phyloP scores from a whole-genome alignment of 345 rosid genomes.

The Corymbia maculata region DNA sequence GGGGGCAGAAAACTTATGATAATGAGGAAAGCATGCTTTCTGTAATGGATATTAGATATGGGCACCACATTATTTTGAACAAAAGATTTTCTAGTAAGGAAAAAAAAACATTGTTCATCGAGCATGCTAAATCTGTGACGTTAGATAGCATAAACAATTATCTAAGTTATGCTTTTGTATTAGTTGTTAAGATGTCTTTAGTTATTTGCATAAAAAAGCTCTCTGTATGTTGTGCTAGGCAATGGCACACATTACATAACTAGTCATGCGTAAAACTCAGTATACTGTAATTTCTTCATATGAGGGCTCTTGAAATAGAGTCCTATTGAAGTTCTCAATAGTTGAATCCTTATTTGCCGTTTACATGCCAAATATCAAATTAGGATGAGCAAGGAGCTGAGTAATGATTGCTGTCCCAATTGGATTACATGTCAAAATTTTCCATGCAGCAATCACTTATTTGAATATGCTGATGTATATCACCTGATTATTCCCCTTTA shows the following conservation, averaged over 20 bases:
- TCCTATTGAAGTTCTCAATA: background rate
- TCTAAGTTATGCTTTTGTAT: background rate
- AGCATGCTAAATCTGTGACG: background rate
- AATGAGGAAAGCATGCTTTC: background rate
- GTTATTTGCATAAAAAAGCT: background rate
- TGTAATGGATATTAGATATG: background rate
- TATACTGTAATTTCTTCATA: background rate
- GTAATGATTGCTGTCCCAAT: background rate
- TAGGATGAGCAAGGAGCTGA: background rate
- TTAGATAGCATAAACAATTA: background rate
- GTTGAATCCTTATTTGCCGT: background rate
- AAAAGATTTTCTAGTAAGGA: background rate
- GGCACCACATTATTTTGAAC: background rate
- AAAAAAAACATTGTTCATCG: background rate
- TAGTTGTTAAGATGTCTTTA: background rate
- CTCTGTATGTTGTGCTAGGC: background rate
- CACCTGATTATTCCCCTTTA: constrained; percentile 6
- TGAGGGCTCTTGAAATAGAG: background rate
- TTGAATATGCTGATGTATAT: background rate
- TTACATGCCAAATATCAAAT: background rate
- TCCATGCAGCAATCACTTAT: background rate
- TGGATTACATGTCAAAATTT: background rate
- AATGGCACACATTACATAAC: background rate
- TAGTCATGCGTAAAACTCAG: background rate
- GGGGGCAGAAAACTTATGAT: background rate